These are phyloP conservation scores for Ramaria rubella DNA, from an alignment of 768 basidiomycete genomes.

Conservation along the genomic window DNA sequence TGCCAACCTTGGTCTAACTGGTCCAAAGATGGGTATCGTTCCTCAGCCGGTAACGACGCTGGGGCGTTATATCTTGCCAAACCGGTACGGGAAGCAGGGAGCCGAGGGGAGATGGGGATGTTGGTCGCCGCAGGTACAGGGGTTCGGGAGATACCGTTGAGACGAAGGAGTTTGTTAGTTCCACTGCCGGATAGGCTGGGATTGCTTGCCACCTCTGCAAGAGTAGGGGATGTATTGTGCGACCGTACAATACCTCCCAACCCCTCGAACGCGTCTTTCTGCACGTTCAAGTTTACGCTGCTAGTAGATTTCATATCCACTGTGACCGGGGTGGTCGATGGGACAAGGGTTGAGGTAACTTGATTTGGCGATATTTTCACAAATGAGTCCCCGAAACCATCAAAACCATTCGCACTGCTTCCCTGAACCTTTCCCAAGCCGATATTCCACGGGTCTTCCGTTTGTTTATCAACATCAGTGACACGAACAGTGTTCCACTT, in stretches of 20 bases:
- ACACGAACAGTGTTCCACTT: slow-evolving; percentile 6
- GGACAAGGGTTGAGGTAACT: background rate
- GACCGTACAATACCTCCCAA: slow-evolving; percentile 46
- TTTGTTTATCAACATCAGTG: background rate
- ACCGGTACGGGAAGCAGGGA: slow-evolving; percentile 15
- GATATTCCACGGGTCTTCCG: slow-evolving; percentile 17
- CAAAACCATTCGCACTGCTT: slow-evolving; percentile 9
- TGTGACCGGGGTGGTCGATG: background rate
- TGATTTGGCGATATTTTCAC: slow-evolving; percentile 23
- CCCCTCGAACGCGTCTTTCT: slow-evolving; percentile 75
- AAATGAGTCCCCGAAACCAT: slow-evolving; percentile 58
- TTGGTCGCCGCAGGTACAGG: slow-evolving; percentile 22
- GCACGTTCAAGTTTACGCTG: slow-evolving; percentile 13
- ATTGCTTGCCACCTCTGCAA: slow-evolving; percentile 51
- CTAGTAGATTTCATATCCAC: background rate
- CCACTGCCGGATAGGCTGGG: background rate
- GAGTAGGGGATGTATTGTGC: slow-evolving; percentile 50
- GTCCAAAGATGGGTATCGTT: slow-evolving; percentile 83
- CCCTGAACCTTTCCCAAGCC: slow-evolving; percentile 3
- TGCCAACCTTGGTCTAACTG: slow-evolving; percentile 60
- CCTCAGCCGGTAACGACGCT: slow-evolving; percentile 45
- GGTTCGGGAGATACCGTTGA: slow-evolving; percentile 29
- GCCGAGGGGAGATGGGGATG: slow-evolving; percentile 26
- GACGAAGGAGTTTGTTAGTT: slow-evolving; percentile 23
- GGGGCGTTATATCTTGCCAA: slow-evolving; percentile 1